Conservation (phyloP, 75 land plant species). For the Selaginella tamariscina region DNA sequence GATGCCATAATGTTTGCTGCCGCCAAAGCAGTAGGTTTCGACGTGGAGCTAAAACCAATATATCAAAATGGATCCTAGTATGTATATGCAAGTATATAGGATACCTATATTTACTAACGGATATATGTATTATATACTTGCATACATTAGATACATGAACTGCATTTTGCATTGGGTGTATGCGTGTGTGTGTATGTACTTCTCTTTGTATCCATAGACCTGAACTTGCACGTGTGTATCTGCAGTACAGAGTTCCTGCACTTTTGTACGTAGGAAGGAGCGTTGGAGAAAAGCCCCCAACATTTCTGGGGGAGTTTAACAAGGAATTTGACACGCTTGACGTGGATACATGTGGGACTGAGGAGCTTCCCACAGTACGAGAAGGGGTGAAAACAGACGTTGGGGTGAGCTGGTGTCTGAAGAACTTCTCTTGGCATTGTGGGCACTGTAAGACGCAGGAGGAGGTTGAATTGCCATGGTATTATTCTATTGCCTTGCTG, state of each 20-base stretch:
- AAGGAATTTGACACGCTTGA: neutral
- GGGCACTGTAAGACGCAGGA: neutral
- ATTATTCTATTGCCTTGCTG: neutral
- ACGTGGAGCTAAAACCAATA: neutral
- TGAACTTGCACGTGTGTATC: too few relatives aligned
- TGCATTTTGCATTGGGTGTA: too few relatives aligned
- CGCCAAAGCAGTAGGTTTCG: neutral
- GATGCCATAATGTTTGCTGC: neutral
- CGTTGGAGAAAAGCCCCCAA: neutral
- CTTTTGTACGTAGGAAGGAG: neutral
- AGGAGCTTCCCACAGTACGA: neutral
- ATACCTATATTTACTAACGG: too few relatives aligned
- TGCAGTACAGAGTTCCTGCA: neutral
- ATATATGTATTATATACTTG: too few relatives aligned
- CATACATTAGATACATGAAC: too few relatives aligned
- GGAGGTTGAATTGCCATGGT: neutral
- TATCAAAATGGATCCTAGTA: neutral
- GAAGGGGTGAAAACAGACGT: neutral
- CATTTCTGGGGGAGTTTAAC: neutral
- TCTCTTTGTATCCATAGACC: too few relatives aligned
- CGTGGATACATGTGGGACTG: neutral
- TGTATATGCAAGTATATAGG: too few relatives aligned
- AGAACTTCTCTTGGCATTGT: neutral
- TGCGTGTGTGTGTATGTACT: too few relatives aligned
- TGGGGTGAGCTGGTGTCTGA: neutral